Percentiles rank a stretch among this genome's conserved stretches.
phyloP scores from a whole-genome alignment of 345 rosid genomes.

The Boechera divaricarpa region DNA sequence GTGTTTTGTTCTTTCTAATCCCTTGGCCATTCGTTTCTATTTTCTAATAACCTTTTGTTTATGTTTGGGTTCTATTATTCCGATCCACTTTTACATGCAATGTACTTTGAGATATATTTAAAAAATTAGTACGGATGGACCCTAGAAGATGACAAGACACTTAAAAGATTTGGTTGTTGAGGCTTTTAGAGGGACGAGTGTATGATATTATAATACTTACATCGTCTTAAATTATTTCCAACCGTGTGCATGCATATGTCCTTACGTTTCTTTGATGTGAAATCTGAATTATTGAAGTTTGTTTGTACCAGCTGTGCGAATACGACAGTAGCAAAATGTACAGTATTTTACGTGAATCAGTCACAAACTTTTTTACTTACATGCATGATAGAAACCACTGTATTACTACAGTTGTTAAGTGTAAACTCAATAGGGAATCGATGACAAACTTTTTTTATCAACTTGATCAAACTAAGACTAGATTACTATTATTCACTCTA shows the following conservation, averaged over 20 bases:
- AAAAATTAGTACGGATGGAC: constrained; percentile 42
- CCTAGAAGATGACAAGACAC: constrained; percentile 39
- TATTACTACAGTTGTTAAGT: not conserved
- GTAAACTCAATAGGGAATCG: not conserved
- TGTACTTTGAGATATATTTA: constrained; percentile 35
- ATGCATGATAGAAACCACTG: constrained; percentile 3
- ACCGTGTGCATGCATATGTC: constrained; percentile 52
- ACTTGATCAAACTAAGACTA: not conserved
- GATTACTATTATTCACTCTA: not conserved
- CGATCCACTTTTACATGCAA: constrained; percentile 43
- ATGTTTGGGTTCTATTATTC: constrained; percentile 35
- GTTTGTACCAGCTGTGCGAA: constrained; percentile 23
- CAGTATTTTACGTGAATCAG: not conserved
- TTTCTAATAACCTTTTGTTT: constrained; percentile 17
- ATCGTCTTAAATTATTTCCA: constrained; percentile 40
- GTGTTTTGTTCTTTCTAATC: not conserved
- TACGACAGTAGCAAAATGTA: constrained; percentile 5
- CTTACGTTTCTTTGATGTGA: constrained; percentile 37
- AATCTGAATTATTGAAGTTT: constrained; percentile 37
- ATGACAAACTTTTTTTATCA: not conserved
- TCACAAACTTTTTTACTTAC: constrained; percentile 8
- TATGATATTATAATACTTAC: constrained; percentile 14
- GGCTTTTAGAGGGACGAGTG: constrained; percentile 16
- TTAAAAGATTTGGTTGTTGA: constrained; percentile 41
- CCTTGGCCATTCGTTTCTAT: not conserved